These are phyloP conservation scores for Chloropicon primus DNA, from an alignment of 139 green algal genomes.

Conservation along the genomic window DNA sequence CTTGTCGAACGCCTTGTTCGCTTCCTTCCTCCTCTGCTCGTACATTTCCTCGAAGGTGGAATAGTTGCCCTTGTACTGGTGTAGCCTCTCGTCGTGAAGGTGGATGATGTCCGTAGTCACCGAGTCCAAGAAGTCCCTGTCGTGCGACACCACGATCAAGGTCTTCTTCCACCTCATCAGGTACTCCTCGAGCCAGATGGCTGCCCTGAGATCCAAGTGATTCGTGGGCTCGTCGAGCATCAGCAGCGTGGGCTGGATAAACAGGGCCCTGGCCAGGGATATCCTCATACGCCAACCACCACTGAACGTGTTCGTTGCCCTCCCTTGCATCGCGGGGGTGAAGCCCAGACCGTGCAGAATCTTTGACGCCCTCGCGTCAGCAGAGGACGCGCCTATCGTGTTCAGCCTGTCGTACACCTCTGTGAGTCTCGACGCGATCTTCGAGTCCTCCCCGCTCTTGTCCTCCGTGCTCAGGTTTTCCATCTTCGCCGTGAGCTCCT, in stretches of 20 bases:
- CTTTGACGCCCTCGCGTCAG: constrained; percentile 83
- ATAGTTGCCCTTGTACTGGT: constrained; percentile 85
- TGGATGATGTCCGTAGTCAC: constrained; percentile 99
- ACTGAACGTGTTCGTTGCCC: constrained; percentile 60
- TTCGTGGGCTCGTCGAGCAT: constrained; percentile 99
- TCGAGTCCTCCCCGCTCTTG: background rate
- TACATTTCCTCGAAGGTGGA: constrained; percentile 98
- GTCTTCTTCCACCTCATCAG: constrained; percentile 97
- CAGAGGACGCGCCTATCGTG: constrained; percentile 58
- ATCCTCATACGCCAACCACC: constrained; percentile 98
- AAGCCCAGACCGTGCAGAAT: constrained; percentile 96
- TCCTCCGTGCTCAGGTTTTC: constrained; percentile 12
- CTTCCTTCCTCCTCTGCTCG: constrained; percentile 86
- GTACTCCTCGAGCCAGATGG: constrained; percentile 88
- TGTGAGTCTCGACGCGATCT: constrained; percentile 35
- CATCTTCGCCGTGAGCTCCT: constrained; percentile 45
- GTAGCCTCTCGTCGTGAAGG: constrained; percentile 88
- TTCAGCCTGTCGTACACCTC: constrained; percentile 87
- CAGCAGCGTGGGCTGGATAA: constrained; percentile 94
- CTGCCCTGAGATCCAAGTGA: constrained; percentile 89
- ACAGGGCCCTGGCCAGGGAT: constrained; percentile 91
- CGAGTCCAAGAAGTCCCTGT: constrained; percentile 96
- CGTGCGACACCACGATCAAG: constrained; percentile 93
- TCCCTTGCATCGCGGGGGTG: constrained; percentile 73
- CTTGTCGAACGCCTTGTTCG: constrained; percentile 75